Evolutionary conservation across 805 yeast genomes (phyloP).

Genomic region (Torulaspora microellipsoides): DNA sequence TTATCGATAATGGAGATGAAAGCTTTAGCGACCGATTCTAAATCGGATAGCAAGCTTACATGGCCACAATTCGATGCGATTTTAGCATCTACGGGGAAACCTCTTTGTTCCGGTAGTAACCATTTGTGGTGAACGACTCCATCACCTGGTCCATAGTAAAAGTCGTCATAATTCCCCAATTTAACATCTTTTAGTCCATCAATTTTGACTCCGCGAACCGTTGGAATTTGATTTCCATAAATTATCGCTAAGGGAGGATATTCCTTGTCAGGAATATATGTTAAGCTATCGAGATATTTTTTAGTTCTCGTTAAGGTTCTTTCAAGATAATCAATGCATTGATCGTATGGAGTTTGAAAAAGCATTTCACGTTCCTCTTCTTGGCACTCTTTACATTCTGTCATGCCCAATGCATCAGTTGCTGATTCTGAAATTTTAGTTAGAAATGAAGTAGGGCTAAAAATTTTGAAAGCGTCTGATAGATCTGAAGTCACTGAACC

Average conservation of each 20-base stretch:
- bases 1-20: slow-evolving; percentile 56
- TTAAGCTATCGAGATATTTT: slow-evolving; percentile 51
- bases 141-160: slow-evolving; percentile 86
- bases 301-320: slow-evolving; percentile 60
- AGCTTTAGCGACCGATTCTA: slow-evolving; percentile 68
- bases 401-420: slow-evolving; percentile 7
- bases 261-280: slow-evolving; percentile 45
- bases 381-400: slow-evolving; percentile 5
- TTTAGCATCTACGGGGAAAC: slow-evolving; percentile 69
- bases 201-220: slow-evolving; percentile 77
- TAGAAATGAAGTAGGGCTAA: slow-evolving; percentile 8
- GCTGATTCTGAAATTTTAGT: slow-evolving; percentile 7
- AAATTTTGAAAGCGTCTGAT: slow-evolving; percentile 1
- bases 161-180: slow-evolving; percentile 68
- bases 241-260: slow-evolving; percentile 85
- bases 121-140: slow-evolving; percentile 85
- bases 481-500: not conserved
- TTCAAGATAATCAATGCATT: slow-evolving; percentile 59
- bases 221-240: slow-evolving; percentile 78
- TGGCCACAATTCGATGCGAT: slow-evolving; percentile 67
- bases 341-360: slow-evolving; percentile 39
- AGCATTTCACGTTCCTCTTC: slow-evolving; percentile 5
- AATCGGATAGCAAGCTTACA: slow-evolving; percentile 72
- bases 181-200: slow-evolving; percentile 55
- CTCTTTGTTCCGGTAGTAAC: slow-evolving; percentile 72